A percentile compares a stretch with the other conserved stretches of the same genome.
Conservation (phyloP, 2,329 filamentous ascomycete genomes). For the Fusarium decemcellulare region DNA sequence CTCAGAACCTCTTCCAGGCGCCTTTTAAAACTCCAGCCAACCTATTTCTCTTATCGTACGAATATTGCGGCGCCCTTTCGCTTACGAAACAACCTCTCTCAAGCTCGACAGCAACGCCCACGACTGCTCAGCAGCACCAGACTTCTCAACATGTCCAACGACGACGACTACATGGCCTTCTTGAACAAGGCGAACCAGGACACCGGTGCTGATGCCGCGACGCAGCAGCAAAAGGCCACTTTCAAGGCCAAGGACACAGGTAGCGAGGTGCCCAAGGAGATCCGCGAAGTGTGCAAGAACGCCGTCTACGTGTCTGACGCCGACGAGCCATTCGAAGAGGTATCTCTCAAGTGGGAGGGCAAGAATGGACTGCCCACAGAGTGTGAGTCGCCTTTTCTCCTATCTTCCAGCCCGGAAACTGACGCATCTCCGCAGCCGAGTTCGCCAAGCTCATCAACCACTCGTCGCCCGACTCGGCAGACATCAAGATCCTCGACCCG, state of each 20-base stretch:
- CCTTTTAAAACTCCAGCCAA: constrained; percentile 12
- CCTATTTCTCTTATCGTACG: constrained; percentile 6
- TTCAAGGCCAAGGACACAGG: constrained; percentile 69
- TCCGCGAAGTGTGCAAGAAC: constrained; percentile 65
- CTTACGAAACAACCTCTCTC: not conserved
- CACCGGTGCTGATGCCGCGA: constrained; percentile 56
- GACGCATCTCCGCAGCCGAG: constrained; percentile 65
- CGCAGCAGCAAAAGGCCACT: constrained; percentile 45
- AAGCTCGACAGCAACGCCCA: constrained; percentile 9
- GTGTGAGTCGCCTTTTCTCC: constrained; percentile 60
- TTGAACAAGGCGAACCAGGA: constrained; percentile 89
- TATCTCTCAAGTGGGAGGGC: constrained; percentile 74
- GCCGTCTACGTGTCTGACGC: constrained; percentile 84
- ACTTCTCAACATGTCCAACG: constrained; percentile 73
- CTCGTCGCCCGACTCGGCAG: constrained; percentile 64
- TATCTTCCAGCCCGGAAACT: not conserved
- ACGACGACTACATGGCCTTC: constrained; percentile 88
- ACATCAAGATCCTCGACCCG: constrained; percentile 76
- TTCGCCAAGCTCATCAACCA: constrained; percentile 78
- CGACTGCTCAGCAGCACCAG: constrained; percentile 40
- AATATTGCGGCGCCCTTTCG: not conserved
- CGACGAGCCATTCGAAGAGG: constrained; percentile 87
- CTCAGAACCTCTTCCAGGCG: constrained; percentile 22
- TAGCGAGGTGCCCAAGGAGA: constrained; percentile 71
- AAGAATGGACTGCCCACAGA: constrained; percentile 70